These are phyloP conservation scores for Pelargonium exstipulatum DNA, from an alignment of 441 rosid species.

Conservation along the genomic window DNA sequence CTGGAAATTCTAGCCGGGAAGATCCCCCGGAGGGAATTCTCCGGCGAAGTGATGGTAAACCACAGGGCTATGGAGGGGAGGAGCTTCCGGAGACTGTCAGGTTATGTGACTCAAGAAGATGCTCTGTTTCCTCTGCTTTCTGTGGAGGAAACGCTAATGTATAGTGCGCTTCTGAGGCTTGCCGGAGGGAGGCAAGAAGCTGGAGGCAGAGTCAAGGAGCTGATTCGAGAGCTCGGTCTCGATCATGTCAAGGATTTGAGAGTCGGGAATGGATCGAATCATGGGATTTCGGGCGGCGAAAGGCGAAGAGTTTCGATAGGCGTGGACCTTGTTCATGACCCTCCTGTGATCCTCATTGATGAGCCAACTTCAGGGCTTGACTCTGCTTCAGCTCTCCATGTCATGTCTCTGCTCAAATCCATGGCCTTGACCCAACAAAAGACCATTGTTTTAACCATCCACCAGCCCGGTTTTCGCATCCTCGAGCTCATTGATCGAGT, in stretches of 20 bases:
- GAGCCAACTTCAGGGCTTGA: constrained; percentile 95
- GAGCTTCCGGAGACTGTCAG: constrained; percentile 55
- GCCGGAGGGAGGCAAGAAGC: constrained; percentile 46
- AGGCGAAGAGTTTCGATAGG: constrained; percentile 82
- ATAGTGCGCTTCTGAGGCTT: constrained; percentile 71
- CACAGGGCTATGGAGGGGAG: constrained; percentile 46
- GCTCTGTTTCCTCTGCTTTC: constrained; percentile 74
- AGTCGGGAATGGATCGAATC: constrained; percentile 50
- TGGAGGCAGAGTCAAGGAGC: constrained; percentile 37
- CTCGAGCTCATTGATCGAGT: constrained; percentile 60
- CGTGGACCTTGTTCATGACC: constrained; percentile 83
- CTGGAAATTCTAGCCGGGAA: constrained; percentile 79
- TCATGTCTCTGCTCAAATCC: constrained; percentile 51
- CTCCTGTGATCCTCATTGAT: constrained; percentile 65
- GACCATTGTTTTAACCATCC: constrained; percentile 71
- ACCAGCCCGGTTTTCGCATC: constrained; percentile 86
- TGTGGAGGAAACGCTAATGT: constrained; percentile 72
- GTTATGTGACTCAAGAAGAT: constrained; percentile 82
- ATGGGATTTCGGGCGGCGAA: constrained; percentile 84
- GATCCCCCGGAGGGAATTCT: constrained; percentile 32
- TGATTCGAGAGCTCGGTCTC: constrained; percentile 64
- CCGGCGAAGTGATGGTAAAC: constrained; percentile 64
- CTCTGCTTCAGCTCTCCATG: constrained; percentile 77
- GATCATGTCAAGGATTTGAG: constrained; percentile 49
- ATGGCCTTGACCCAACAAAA: constrained; percentile 66